Conservation (phyloP, 2,329 filamentous ascomycete genomes). For the Trichoderma koningii region DNA sequence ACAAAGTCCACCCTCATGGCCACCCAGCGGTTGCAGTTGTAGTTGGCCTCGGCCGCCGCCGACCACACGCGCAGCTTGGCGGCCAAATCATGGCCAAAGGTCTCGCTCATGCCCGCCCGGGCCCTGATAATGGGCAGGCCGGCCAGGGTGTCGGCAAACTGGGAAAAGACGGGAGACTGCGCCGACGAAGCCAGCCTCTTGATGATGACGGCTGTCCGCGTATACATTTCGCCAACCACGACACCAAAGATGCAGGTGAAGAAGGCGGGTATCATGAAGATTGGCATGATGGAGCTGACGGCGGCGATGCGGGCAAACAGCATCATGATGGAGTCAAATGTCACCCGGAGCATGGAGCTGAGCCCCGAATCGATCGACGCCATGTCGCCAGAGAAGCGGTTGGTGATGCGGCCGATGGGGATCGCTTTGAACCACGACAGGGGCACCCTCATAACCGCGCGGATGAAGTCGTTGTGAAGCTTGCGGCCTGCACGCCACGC, state of each 20-base stretch:
- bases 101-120: constrained; percentile 49
- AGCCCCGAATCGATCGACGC: constrained; percentile 55
- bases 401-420: constrained; percentile 55
- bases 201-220: constrained; percentile 50
- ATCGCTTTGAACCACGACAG: constrained; percentile 60
- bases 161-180: constrained; percentile 58
- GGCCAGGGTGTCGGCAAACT: constrained; percentile 56
- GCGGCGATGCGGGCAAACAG: constrained; percentile 51
- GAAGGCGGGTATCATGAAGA: constrained; percentile 52
- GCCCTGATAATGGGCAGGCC: constrained; percentile 56
- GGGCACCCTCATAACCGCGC: constrained; percentile 55
- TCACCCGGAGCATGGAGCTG: constrained; percentile 47
- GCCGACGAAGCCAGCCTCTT: constrained; percentile 50
- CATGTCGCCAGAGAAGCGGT: constrained; percentile 60
- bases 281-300: constrained; percentile 54
- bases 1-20: constrained; percentile 56
- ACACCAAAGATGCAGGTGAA: constrained; percentile 50
- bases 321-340: constrained; percentile 46
- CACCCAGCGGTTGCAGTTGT: constrained; percentile 61
- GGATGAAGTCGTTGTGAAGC: constrained; percentile 56
- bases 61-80: constrained; percentile 52
- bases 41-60: constrained; percentile 51
- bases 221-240: constrained; percentile 53
- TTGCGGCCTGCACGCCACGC: constrained; percentile 58
- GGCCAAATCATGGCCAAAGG: constrained; percentile 53